These are phyloP conservation scores for Grosmannia serpens DNA, from an alignment of 2,329 filamentous ascomycete genomes.

Conservation along the genomic window DNA sequence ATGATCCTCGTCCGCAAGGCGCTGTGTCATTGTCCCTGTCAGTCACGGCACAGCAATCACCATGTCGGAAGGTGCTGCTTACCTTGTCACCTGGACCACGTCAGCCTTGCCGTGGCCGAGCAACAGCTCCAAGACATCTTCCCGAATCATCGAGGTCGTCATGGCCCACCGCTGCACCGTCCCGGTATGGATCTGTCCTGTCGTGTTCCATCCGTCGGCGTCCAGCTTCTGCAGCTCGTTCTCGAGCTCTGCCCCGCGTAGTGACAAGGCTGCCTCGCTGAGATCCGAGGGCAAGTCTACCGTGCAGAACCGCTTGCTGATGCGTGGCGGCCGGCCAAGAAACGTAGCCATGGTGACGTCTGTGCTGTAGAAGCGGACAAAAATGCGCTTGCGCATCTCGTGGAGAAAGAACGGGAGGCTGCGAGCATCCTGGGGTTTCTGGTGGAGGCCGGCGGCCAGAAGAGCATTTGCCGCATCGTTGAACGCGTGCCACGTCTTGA, in stretches of 20 bases:
- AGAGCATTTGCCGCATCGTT: slow-evolving; percentile 6
- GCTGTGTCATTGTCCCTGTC: background rate
- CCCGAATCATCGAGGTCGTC: slow-evolving; percentile 6
- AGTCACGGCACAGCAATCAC: background rate
- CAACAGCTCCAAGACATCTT: slow-evolving; percentile 3
- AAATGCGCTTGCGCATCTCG: slow-evolving; percentile 7
- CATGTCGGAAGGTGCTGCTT: background rate
- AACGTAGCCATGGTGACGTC: slow-evolving; percentile 42
- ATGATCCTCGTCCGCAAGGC: background rate
- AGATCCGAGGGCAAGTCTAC: slow-evolving; percentile 44
- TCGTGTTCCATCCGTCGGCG: slow-evolving; percentile 38
- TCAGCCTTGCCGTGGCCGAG: background rate
- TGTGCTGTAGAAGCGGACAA: slow-evolving; percentile 11
- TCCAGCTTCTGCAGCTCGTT: slow-evolving; percentile 24
- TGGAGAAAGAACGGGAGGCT: slow-evolving; percentile 4
- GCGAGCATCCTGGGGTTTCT: background rate
- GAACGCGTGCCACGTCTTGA: slow-evolving; percentile 1
- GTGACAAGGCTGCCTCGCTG: slow-evolving; percentile 27
- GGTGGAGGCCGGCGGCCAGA: slow-evolving; percentile 5
- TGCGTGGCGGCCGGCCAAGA: slow-evolving; percentile 40
- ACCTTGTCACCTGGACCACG: background rate
- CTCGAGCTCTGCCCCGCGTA: background rate
- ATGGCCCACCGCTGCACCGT: slow-evolving; percentile 6
- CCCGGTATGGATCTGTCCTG: slow-evolving; percentile 21
- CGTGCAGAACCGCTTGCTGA: slow-evolving; percentile 40